Evolutionary conservation across 768 basidiomycete genomes (phyloP).

Genomic region (Tulasnella sp.): DNA sequence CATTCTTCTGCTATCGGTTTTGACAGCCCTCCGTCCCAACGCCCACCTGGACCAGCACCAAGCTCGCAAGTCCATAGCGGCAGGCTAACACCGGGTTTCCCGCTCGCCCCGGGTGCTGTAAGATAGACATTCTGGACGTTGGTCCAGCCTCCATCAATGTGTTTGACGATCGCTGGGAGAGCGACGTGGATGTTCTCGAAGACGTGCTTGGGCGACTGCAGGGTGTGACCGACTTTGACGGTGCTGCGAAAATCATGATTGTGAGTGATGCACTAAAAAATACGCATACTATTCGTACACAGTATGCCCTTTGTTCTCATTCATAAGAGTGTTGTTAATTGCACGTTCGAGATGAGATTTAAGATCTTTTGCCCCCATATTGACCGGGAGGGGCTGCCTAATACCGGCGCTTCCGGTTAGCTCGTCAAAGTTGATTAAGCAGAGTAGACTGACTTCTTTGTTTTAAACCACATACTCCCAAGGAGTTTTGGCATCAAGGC

Average conservation of each 20-base stretch:
- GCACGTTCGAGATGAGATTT: constrained; percentile 91
- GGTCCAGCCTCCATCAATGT: constrained; percentile 78
- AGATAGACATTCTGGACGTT: constrained; percentile 86
- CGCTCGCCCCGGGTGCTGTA: constrained; percentile 59
- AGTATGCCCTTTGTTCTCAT: constrained; percentile 90
- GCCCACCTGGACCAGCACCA: constrained; percentile 52
- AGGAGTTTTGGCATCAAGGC: constrained; percentile 82
- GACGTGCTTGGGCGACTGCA: constrained; percentile 69
- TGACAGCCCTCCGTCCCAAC: constrained; percentile 45
- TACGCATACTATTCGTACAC: constrained; percentile 52
- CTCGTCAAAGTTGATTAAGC: constrained; percentile 3
- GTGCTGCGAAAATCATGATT: constrained; percentile 47
- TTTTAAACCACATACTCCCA: constrained; percentile 86
- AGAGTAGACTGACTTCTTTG: constrained; percentile 78
- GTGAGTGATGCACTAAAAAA: background rate
- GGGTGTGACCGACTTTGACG: constrained; percentile 73
- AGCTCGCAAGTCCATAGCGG: constrained; percentile 86
- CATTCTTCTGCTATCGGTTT: constrained; percentile 14
- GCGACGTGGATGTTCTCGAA: constrained; percentile 73
- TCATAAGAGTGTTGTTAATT: constrained; percentile 91
- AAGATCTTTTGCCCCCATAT: constrained; percentile 78
- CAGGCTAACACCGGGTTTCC: constrained; percentile 60
- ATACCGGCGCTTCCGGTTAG: constrained; percentile 24
- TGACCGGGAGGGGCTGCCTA: constrained; percentile 96
- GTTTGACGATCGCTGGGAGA: constrained; percentile 65